Base-by-base conservation (phyloP, 805 yeast genomes). In the Myxozyma kluyveri region DNA sequence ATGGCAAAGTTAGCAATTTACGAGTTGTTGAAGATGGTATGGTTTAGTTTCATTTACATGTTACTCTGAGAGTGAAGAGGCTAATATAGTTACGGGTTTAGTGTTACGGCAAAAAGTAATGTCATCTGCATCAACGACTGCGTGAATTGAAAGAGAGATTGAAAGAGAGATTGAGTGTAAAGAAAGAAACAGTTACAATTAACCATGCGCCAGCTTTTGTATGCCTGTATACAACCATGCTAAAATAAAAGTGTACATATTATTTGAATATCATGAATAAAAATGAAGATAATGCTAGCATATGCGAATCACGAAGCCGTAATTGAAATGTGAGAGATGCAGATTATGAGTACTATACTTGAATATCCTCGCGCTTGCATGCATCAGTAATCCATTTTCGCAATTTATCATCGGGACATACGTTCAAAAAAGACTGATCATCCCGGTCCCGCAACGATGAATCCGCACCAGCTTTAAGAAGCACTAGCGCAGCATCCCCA, bases 381-480 rank as follows among this genome's bases (percentile, higher is more conserved):
- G 31, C 35, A 17, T 54, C 59, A 3, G 31, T 17, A 14, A 62
- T 61, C 50, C 59, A 78, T 23, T 67, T 63, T 38, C 68, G 70
- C 17, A 76, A 80, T 52, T 78, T 75, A 18, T 77, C 78, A 62
- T 81, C 80, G 3, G 77, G 76, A 5, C 81, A 78, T 3, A 82
- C 83, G 24, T 80, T 74, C 2, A 72, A 44, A 1, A 87, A 80
- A 1, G 75, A 75, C 50, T 77, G 69, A 1, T 83, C 88, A 10
- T 81, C 84, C 1, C 62, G 54, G 57, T 77, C 80, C 70, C 12
- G 72, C 50, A 19, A 63, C 47, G 42, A 67, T 9, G 73, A 66
- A 59, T 86, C 88, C 0, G 96, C 96, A 0, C 91, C 91, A 3
- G 75, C 71, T 47, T 63, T 73, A 1, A 83, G 81, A 42, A 90